Percentiles rank a stretch among this genome's conserved stretches.
These are phyloP conservation scores for Bryoerythrophyllum caledonicum DNA, from an alignment of 225 moss, liverwort and hornwort genomes.

Conservation along the genomic window DNA sequence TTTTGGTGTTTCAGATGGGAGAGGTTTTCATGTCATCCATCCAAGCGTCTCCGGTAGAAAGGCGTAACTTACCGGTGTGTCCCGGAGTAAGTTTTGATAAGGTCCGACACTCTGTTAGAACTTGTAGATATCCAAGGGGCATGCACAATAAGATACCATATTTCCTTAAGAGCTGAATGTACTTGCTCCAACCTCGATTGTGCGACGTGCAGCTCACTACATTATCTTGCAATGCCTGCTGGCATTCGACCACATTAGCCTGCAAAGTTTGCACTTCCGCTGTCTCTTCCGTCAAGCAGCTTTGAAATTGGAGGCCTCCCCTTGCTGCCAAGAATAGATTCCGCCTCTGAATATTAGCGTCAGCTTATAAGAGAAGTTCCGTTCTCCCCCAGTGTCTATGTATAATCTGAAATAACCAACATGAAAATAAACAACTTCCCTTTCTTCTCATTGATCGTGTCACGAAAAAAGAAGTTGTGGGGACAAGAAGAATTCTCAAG, in stretches of 20 bases:
- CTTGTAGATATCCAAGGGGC: neutral
- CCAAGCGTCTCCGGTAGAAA: neutral
- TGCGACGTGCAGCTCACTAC: constrained; percentile 51
- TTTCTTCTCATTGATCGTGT: no score
- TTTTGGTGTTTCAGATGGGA: neutral
- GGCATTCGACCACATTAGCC: constrained; percentile 50
- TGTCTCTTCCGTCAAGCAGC: constrained; percentile 54
- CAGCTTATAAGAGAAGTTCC: neutral
- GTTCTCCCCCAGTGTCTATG: neutral
- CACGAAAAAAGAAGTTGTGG: no score
- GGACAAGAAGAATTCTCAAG: constrained; percentile 63
- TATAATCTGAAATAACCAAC: neutral
- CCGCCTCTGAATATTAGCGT: neutral
- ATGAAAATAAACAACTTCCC: neutral
- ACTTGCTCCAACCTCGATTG: constrained; percentile 52
- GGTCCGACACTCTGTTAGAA: constrained; percentile 7
- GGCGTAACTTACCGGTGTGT: neutral
- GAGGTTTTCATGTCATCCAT: neutral
- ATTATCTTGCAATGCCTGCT: constrained; percentile 52
- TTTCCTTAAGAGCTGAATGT: constrained; percentile 63
- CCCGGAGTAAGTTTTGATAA: constrained; percentile 11
- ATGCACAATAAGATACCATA: neutral
- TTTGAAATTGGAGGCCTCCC: constrained; percentile 71
- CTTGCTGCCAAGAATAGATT: constrained; percentile 42
- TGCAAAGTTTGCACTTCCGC: constrained; percentile 64